Base-by-base conservation (phyloP, 2,329 filamentous ascomycete genomes). In the Diaporthe nobilis region DNA sequence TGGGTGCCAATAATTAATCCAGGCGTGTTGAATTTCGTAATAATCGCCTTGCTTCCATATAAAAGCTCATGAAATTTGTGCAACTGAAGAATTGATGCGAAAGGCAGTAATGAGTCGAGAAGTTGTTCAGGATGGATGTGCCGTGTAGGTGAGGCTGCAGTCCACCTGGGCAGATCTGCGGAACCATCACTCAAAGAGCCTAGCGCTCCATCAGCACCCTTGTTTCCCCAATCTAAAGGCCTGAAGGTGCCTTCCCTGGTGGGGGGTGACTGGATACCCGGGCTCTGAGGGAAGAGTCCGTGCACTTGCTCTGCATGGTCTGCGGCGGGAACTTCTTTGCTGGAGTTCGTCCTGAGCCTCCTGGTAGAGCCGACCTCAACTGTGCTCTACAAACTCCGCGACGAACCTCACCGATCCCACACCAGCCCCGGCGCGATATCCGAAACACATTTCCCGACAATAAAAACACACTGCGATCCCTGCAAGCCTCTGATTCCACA, bases 271-370 rank as follows among this genome's bases (percentile, higher is more conserved):
- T 70, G 65, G 49, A 55, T 70, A 67, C 47, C 63, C 15, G 63
- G 63, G 55, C 68, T 47, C 72, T 71, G 75, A 63, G 67, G 58
- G 67, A 37, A 67, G 67, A 47, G 75, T 72, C 75, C 72, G 72
- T 76, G 75, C 75, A 28, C 44, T 47, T 65, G 65, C 49, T 58
- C 58, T 74, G 75, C 75, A 74, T 76, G 75, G 47, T 67, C 51
- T 72, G 75, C 68, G 72, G 75, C 73, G 72, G 74, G 72, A 75
- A 68, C 58, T 58, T 63, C 75, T 76, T 58, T 74, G 73, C 58
- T 72, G 61, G 73, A 71, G 75, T 70, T 74, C 53, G 63, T 71
- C 42, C 67, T 53, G 73, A 65, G 68, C 75, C 68, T 77, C 73
- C 47, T 72, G 42, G 51, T 34, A 58, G 34, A 74, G 47, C 51